These are phyloP conservation scores for Apiospora malaysiana DNA, from an alignment of 2,329 filamentous ascomycete genomes.

Conservation along the genomic window DNA sequence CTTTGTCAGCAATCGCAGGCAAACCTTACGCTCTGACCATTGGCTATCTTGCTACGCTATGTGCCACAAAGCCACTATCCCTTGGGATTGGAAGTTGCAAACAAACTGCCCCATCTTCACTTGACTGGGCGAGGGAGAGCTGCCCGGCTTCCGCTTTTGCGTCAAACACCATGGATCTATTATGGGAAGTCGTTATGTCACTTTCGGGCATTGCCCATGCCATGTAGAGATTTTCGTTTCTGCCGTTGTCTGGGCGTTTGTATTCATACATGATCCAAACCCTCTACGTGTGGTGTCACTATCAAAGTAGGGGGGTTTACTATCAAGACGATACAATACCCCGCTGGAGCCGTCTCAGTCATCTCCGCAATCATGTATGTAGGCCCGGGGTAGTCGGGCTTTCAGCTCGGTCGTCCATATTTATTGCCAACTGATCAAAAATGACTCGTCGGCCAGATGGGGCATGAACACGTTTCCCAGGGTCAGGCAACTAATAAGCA, in stretches of 20 bases:
- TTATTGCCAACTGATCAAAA: background rate
- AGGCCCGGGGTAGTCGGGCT: background rate
- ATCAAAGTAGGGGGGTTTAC: background rate
- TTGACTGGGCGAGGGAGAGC: background rate
- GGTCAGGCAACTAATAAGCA: background rate
- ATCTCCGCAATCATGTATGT: background rate
- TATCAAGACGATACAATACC: background rate
- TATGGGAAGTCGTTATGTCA: background rate
- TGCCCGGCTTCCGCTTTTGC: background rate
- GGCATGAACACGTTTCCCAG: background rate
- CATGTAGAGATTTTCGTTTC: background rate
- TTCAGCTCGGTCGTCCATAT: background rate
- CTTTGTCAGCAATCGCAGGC: background rate
- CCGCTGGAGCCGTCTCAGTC: conserved; percentile 3
- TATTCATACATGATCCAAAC: background rate
- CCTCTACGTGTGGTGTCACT: background rate
- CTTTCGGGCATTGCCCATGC: background rate
- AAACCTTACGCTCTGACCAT: background rate
- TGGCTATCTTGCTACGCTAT: background rate
- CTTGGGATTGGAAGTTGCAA: background rate
- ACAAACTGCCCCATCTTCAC: background rate
- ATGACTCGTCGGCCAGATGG: background rate
- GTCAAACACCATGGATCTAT: background rate
- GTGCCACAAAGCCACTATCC: background rate
- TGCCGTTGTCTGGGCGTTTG: background rate